Base-by-base conservation (phyloP, 2,329 filamentous ascomycete species). In the Nemania sp. region DNA sequence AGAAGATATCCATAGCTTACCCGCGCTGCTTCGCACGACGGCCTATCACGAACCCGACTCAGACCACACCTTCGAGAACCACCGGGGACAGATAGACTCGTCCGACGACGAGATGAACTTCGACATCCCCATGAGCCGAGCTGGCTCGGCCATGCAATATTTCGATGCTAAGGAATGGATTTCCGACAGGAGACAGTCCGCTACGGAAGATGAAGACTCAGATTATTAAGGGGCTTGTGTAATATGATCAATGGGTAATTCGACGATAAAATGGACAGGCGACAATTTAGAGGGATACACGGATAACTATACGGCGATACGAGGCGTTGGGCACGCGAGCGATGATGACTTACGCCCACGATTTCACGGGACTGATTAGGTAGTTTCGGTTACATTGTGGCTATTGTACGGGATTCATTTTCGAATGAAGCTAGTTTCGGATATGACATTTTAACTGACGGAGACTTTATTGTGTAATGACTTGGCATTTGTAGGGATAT, bases 21-120 rank as follows among this genome's bases (percentile, higher is more conserved):
- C 51, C 8, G 50, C 54, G 19, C 57, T 51, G 8, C 33, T 62
- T 8, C 60, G 44, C 9, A 56, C 63, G 28, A 60, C 64, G 2
- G 52, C 41, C 11, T 61, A 58, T 14, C 45, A 31, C 8, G 60
- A 59, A 15, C 46, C 33, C 1, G 60, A 66, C 33, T 61, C 65
- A 1, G 61, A 66, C 19, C 44, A 56, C 4, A 46, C 43, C 12
- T 23, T 36, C 8, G 49, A 53, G 6, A 20, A 36, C 15, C 43
- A 36, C 15, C 43, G 15, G n/a, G 54, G 50, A 34, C 53, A 60
- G 5, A 8, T 9, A n/a, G 23, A 57, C 6, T 60, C 52, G 11
- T 66, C 62, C 2, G 64, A 67, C 12, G 62, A 65, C 5, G 64
- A 61, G 5, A 22, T 64, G 6, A 66, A 60, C 24, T 65, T 63